Percentiles rank a stretch among this genome's conserved stretches.
These are phyloP conservation scores for Baorangia bicolor DNA, from an alignment of 768 basidiomycete species.

Conservation along the genomic window DNA sequence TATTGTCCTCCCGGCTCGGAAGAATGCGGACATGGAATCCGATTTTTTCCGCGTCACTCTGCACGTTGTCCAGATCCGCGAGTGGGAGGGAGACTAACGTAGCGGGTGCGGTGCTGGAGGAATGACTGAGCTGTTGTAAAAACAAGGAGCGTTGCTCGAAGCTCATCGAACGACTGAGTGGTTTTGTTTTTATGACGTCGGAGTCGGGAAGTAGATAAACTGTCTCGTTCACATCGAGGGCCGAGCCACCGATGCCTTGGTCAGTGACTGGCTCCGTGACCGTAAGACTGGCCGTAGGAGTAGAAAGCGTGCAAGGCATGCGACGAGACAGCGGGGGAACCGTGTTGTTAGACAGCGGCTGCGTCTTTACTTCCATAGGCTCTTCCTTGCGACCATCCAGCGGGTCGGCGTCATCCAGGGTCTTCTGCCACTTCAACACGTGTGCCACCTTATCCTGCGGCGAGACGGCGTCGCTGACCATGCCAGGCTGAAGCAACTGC, in stretches of 20 bases:
- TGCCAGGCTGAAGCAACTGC: slow-evolving; percentile 45
- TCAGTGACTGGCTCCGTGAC: slow-evolving; percentile 33
- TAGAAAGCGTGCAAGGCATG: slow-evolving; percentile 58
- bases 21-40: slow-evolving; percentile 47
- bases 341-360: background rate
- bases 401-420: slow-evolving; percentile 31
- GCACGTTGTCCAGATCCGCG: slow-evolving; percentile 42
- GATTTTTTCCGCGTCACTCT: slow-evolving; percentile 39
- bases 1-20: slow-evolving; percentile 22
- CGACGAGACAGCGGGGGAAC: slow-evolving; percentile 27
- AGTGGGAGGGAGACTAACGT: slow-evolving; percentile 49
- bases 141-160: slow-evolving; percentile 51
- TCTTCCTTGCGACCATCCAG: slow-evolving; percentile 37
- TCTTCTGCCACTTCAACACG: slow-evolving; percentile 29
- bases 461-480: slow-evolving; percentile 25
- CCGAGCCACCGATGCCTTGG: slow-evolving; percentile 29
- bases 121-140: slow-evolving; percentile 41
- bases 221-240: slow-evolving; percentile 27
- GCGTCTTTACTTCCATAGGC: slow-evolving; percentile 15
- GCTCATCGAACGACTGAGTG: slow-evolving; percentile 51
- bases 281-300: slow-evolving; percentile 43
- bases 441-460: slow-evolving; percentile 31
- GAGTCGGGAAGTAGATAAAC: slow-evolving; percentile 22
- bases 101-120: slow-evolving; percentile 40
- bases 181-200: slow-evolving; percentile 17